These are phyloP conservation scores for Plantago ovata DNA, from an alignment of 257 asterid species.

Conservation along the genomic window DNA sequence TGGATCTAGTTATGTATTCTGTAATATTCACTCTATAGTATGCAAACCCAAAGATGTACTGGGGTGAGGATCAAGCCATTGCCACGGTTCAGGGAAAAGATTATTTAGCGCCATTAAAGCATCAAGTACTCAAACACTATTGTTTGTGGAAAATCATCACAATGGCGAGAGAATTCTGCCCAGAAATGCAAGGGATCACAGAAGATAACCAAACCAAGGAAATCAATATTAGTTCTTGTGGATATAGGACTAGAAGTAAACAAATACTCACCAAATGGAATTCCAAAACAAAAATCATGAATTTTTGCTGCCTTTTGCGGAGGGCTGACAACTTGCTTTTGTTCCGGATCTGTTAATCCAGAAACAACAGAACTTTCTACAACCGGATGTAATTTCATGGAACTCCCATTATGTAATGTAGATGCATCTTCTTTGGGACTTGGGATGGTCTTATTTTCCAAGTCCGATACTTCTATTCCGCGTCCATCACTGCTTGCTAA, in stretches of 20 bases:
- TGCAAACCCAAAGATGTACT: background rate
- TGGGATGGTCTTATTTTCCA: slow-evolving; percentile 31
- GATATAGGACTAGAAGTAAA: slow-evolving; percentile 6
- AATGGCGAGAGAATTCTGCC: background rate
- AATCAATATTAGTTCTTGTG: background rate
- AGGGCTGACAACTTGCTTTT: slow-evolving; percentile 33
- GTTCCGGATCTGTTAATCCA: slow-evolving; percentile 35
- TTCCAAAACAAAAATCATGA: slow-evolving; percentile 93
- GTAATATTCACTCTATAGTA: no score
- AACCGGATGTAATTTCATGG: slow-evolving; percentile 32
- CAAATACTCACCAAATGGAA: slow-evolving; percentile 73
- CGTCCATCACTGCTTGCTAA: slow-evolving; percentile 46
- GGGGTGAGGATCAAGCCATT: background rate
- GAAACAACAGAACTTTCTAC: slow-evolving; percentile 29
- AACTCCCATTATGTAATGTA: slow-evolving; percentile 39
- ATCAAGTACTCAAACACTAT: background rate
- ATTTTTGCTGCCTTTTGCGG: slow-evolving; percentile 68
- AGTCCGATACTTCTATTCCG: slow-evolving; percentile 32
- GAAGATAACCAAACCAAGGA: slow-evolving; percentile 13
- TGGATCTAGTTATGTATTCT: no score
- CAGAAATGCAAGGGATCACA: background rate
- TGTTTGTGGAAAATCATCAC: background rate
- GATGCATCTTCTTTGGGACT: slow-evolving; percentile 46
- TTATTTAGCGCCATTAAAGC: background rate
- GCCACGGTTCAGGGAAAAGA: background rate